Evolutionary conservation across 1,284 basidiomycete genomes (phyloP), one percentile per base, ranked within the genome.

Genomic region (Phellinidium pouzarii): DNA sequence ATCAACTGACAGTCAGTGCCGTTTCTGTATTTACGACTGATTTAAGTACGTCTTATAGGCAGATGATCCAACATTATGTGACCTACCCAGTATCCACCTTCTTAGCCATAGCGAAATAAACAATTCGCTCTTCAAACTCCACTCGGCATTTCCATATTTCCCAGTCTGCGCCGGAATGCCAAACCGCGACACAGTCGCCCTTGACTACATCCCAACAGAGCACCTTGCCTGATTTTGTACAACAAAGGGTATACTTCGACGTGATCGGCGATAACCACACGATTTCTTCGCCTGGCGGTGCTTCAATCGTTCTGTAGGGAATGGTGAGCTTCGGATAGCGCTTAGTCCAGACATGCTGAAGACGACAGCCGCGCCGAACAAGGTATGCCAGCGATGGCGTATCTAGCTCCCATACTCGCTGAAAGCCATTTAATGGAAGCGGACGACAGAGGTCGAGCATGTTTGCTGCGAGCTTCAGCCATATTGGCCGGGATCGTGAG

Each of bases 211-310:
- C 83, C 84, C 84, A 86, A 59, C 84, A 87, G 5, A 87, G 76
- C n/a, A 87, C 81, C 59, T 80, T 80, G 2, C 84, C 84, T 50
- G 75, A 79, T 66, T 82, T 84, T 0, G 84, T 87, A 1, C 83
- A 80, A 59, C 83, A 86, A 14, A 87, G 74, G 2, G 77, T 82
- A 61, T 86, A 87, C 40, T 75, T 80, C 4, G 80, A 81, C 1
- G 84, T 86, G 59, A 87, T 85, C 17, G 84, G 83, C 2, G 82
- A 84, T 8, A 86, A 65, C 84, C 83, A 87, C 58, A 87, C 82
- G 11, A 87, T 77, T 52, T 84, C 80, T 59, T 86, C 82, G 26
- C 70, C 65, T 6, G 80, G 77, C 0, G 83, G 84, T 1, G 81
- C 75, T 26, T 72, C 75, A 55, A 85, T 78, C 50, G 81, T 69